A percentile compares a stretch with the other conserved stretches of the same genome.
Evolutionary conservation across 192 early-diverging fungal genomes (phyloP).

Genomic region (Coemansia sp.): DNA sequence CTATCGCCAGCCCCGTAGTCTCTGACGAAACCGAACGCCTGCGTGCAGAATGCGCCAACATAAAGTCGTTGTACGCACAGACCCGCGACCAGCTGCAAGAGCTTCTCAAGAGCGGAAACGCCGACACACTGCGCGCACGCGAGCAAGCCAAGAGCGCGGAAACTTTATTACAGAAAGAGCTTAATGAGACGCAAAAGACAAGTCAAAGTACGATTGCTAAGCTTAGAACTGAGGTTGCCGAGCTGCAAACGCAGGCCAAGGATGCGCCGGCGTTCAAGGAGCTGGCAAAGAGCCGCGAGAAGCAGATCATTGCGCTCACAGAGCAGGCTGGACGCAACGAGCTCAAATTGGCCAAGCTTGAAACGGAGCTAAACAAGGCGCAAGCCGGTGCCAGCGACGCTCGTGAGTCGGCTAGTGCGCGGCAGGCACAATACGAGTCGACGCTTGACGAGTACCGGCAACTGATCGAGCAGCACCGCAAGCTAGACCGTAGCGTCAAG

Average conservation of each 20-base stretch:
- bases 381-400: constrained; percentile 3
- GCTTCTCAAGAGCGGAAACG: constrained; percentile 23
- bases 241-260: constrained; percentile 12
- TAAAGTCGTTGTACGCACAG: constrained; percentile 50
- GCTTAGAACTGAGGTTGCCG: neutral
- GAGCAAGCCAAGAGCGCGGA: constrained; percentile 21
- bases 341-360: neutral
- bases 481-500: constrained; percentile 34
- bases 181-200: constrained; percentile 4
- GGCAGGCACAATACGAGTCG: constrained; percentile 89
- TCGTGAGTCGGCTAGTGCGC: constrained; percentile 67
- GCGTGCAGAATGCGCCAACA: constrained; percentile 40
- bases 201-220: neutral
- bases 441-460: constrained; percentile 58
- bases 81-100: constrained; percentile 53
- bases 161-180: constrained; percentile 7
- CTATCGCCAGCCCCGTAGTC: neutral
- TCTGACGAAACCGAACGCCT: constrained; percentile 18
- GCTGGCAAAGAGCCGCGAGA: constrained; percentile 8
- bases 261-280: constrained; percentile 6
- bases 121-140: constrained; percentile 14
- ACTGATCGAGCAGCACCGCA: constrained; percentile 36
- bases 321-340: constrained; percentile 1
- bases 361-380: constrained; percentile 4
- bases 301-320: constrained; percentile 13